phyloP scores from a whole-genome alignment of 345 rosid species.

The Brassica incana region DNA sequence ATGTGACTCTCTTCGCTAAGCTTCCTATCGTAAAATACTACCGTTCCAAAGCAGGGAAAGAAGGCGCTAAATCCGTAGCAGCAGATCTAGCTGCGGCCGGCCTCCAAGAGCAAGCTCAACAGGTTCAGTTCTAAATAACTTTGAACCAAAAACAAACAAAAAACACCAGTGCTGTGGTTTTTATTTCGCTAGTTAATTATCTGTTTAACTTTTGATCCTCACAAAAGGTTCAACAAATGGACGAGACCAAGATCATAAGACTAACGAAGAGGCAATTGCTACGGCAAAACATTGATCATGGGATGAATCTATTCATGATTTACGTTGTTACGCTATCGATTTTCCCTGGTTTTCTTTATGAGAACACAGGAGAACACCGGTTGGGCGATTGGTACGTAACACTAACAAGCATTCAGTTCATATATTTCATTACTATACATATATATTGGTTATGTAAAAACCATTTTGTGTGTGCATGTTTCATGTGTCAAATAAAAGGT shows the following conservation, averaged over 20 bases:
- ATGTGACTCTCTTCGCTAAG: conserved; percentile 59
- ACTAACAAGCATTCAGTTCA: conserved; percentile 7
- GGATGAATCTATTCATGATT: conserved; percentile 56
- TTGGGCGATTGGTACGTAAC: conserved; percentile 65
- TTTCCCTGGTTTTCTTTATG: conserved; percentile 85
- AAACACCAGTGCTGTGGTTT: background rate
- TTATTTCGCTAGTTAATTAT: background rate
- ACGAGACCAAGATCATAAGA: conserved; percentile 36
- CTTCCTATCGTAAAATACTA: conserved; percentile 80
- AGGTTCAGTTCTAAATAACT: conserved; percentile 8
- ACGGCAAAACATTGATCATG: conserved; percentile 58
- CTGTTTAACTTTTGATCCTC: background rate
- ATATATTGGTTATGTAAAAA: background rate
- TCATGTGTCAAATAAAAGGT: conserved; percentile 52
- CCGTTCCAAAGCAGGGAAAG: conserved; percentile 76
- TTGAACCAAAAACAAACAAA: background rate
- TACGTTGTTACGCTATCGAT: conserved; percentile 67
- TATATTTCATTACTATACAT: background rate
- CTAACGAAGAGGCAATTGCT: conserved; percentile 46
- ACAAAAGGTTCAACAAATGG: conserved; percentile 41
- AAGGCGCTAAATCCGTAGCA: conserved; percentile 80
- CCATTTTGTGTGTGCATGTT: background rate
- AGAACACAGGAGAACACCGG: conserved; percentile 74
- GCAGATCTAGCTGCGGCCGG: conserved; percentile 87
- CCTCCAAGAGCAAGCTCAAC: conserved; percentile 41